Evolutionary conservation across 306 rosid species (phyloP), one percentile per base, ranked within the genome.

Genomic region (Prosopis cineraria): DNA sequence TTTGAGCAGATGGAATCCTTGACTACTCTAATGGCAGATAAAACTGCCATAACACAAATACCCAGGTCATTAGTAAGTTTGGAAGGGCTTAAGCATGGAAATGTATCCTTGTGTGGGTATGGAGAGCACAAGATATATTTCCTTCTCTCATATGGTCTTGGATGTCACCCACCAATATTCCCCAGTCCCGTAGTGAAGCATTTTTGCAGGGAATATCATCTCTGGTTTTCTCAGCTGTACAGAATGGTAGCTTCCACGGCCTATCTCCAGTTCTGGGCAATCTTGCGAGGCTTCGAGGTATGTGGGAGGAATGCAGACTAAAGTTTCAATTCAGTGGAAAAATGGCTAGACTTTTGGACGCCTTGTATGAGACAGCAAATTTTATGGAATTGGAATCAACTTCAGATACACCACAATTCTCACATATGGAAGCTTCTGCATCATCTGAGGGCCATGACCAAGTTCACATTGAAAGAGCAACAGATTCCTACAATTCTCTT

Each of bases 1-100:
- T 47, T 89, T 20, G 88, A 76, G 25, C 78, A 83, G 17, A 73
- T 87, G 85, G 48, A 36, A 56, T 87, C 88, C 37, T 50, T 89
- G 81, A 81, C 72, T 22, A 89, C 77, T 30, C 73, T 89, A 6
- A 9, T 20, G 0, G 85, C 81, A 0, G 81, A 89, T 31, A 24
- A 76, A 37, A 80, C 88, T 10, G 66, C 76, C 43, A 70, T 89
- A 7, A 74, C 64, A 64, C 29, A 65, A 14, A 44, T 80, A 0
- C 90, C 89, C 5, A 36, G 5, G 5, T 83, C 74, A 11, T 48
- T 84, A n/a, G 55, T 34, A 9, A 45, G 50, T 47, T 14, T 59
- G 30, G 70, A 59, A 30, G 80, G 78, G 12, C 82, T 87, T 14
- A 3, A 5, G 2, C 55, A 48, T 19, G 56, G 55, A 64, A 22